phyloP scores from a whole-genome alignment of 2,329 filamentous ascomycete genomes.

The Alternaria tenuissima region DNA sequence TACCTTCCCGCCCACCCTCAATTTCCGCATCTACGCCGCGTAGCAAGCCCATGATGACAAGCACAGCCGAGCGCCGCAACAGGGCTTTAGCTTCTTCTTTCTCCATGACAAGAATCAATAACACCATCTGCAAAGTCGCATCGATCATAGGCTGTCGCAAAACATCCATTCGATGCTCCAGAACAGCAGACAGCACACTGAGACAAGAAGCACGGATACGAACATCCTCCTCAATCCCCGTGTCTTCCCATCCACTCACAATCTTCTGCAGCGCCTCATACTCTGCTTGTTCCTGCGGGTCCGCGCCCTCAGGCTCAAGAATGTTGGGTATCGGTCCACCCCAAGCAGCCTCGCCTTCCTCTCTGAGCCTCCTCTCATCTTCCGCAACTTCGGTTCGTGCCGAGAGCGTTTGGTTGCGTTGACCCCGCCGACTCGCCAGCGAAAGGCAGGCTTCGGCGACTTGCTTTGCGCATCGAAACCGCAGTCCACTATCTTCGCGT shows the following conservation, averaged over 20 bases:
- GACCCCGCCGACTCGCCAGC: constrained; percentile 69
- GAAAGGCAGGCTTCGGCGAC: constrained; percentile 68
- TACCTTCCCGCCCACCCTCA: constrained; percentile 46
- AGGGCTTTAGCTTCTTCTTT: constrained; percentile 68
- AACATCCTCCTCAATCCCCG: constrained; percentile 71
- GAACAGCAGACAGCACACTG: constrained; percentile 66
- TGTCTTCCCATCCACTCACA: constrained; percentile 72
- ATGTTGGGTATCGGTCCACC: constrained; percentile 58
- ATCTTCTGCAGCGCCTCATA: constrained; percentile 64
- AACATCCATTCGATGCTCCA: constrained; percentile 64
- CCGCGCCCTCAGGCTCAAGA: constrained; percentile 39
- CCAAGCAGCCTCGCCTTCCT: constrained; percentile 63
- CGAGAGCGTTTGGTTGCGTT: constrained; percentile 66
- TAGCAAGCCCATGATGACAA: constrained; percentile 70
- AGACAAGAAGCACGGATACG: constrained; percentile 74
- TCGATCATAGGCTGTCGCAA: constrained; percentile 49
- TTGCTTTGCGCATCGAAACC: constrained; percentile 23
- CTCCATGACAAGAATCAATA: constrained; percentile 71
- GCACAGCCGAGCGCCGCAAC: constrained; percentile 70
- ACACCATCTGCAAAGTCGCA: constrained; percentile 67
- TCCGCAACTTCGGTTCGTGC: constrained; percentile 64
- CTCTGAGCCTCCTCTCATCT: constrained; percentile 58
- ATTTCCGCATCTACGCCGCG: constrained; percentile 64
- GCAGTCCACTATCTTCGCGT: background rate
- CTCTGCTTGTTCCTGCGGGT: constrained; percentile 48